Evolutionary conservation across 2,329 filamentous ascomycete species (phyloP).

Genomic region (Colletotrichum eleusines): DNA sequence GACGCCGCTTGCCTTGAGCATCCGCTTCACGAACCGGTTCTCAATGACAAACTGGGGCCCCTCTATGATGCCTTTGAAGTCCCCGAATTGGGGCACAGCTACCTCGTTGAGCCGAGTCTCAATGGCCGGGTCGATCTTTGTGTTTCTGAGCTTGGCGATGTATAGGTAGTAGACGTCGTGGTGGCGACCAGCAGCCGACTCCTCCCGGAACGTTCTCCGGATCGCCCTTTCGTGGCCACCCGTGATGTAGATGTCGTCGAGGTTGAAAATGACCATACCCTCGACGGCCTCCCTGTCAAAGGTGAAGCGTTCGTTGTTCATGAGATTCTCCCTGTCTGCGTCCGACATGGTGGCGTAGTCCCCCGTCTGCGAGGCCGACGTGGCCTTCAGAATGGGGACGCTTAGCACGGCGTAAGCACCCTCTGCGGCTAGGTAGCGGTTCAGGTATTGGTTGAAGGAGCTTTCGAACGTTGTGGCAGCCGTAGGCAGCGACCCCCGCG

Average conservation of each 20-base stretch:
- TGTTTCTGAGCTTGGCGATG: background rate
- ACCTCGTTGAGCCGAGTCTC: background rate
- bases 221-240: background rate
- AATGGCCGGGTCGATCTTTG: background rate
- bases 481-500: background rate
- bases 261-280: background rate
- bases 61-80: background rate
- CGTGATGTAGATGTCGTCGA: background rate
- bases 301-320: background rate
- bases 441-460: background rate
- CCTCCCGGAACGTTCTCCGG: background rate
- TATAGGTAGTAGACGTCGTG: background rate
- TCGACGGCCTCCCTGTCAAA: background rate
- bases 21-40: background rate
- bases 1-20: background rate
- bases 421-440: background rate
- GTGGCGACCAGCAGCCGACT: background rate
- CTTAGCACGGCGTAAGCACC: background rate
- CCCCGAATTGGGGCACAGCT: background rate
- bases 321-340: background rate
- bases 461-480: background rate
- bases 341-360: background rate
- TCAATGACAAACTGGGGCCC: background rate
- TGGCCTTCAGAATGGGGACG: background rate
- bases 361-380: background rate